Percentiles rank a stretch among this genome's conserved stretches.
Conservation (phyloP, 768 basidiomycete species). For the Tremella mesenterica region DNA sequence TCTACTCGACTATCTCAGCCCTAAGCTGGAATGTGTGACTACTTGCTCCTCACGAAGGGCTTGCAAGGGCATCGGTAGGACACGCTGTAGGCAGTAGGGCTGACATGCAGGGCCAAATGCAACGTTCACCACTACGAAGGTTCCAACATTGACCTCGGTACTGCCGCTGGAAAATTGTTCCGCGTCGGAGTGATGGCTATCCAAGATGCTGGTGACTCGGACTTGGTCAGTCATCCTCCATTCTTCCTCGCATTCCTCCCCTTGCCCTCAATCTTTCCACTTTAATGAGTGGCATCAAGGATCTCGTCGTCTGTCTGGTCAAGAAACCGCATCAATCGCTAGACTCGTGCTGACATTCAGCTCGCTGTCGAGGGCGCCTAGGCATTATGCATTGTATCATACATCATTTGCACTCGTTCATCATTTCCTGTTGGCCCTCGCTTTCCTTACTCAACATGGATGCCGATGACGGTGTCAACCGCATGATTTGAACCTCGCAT, state of each 20-base stretch:
- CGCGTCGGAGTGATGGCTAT: constrained; percentile 99
- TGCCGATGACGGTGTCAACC: constrained; percentile 10
- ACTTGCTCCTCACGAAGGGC: not conserved
- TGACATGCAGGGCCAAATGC: constrained; percentile 64
- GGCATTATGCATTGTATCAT: constrained; percentile 42
- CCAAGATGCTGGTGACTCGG: constrained; percentile 90
- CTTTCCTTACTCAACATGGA: no score
- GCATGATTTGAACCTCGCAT: constrained; percentile 24
- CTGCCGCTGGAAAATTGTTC: constrained; percentile 98
- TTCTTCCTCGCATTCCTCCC: not conserved
- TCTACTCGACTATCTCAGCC: not conserved
- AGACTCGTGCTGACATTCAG: constrained; percentile 12
- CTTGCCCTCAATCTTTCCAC: not conserved
- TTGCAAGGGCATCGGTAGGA: not conserved
- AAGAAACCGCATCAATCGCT: no score
- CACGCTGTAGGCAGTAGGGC: not conserved
- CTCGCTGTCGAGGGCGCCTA: constrained; percentile 29
- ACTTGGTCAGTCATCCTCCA: constrained; percentile 50
- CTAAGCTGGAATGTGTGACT: not conserved
- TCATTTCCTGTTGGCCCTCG: not conserved
- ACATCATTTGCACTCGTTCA: constrained; percentile 2
- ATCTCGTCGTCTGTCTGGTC: not conserved
- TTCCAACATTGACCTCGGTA: constrained; percentile 95
- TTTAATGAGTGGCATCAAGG: no score
- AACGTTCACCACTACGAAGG: constrained; percentile 96